A percentile compares a stretch with the other conserved stretches of the same genome.
Conservation (phyloP, 225 moss, liverwort and hornwort genomes). For the Sphagnum contortum region DNA sequence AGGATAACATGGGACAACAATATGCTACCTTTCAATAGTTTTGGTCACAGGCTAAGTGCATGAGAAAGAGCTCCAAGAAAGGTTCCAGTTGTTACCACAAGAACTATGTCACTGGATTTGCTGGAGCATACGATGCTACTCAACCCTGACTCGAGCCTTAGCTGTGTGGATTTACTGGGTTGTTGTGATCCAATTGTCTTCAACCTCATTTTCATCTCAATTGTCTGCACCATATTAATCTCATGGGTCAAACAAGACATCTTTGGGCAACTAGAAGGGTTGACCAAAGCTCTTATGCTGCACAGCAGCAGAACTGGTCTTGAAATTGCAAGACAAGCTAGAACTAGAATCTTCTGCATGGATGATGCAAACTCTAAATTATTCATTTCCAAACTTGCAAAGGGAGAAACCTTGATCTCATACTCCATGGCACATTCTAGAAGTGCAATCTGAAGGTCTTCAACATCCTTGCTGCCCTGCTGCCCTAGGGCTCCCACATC, state of each 20-base stretch:
- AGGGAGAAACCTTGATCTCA: slow-evolving; percentile 61
- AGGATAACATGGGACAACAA: no score
- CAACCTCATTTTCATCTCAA: slow-evolving; percentile 87
- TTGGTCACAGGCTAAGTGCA: no score
- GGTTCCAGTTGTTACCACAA: slow-evolving; percentile 10
- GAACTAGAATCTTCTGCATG: no score
- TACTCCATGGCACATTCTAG: slow-evolving; percentile 97
- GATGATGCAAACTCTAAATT: no score
- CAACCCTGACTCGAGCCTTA: slow-evolving; percentile 8
- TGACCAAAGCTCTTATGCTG: no score
- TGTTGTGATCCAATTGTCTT: slow-evolving; percentile 46
- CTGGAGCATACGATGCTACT: slow-evolving; percentile 6
- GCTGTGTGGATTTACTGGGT: slow-evolving; percentile 28
- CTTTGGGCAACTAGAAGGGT: no score
- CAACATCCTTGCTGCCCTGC: slow-evolving; percentile 37
- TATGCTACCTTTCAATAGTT: no score
- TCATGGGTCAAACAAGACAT: neutral
- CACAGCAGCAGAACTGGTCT: no score
- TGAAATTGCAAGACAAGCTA: no score
- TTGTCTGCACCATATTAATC: slow-evolving; percentile 38
- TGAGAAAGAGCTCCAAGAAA: no score
- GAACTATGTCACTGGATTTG: slow-evolving; percentile 14
- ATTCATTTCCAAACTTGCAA: no score
- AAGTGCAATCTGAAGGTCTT: slow-evolving; percentile 82
- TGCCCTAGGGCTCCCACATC: slow-evolving; percentile 18